Evolutionary conservation across 805 yeast species (phyloP), one percentile per base, ranked within the genome.

Genomic region (Brettanomyces naardenensis): DNA sequence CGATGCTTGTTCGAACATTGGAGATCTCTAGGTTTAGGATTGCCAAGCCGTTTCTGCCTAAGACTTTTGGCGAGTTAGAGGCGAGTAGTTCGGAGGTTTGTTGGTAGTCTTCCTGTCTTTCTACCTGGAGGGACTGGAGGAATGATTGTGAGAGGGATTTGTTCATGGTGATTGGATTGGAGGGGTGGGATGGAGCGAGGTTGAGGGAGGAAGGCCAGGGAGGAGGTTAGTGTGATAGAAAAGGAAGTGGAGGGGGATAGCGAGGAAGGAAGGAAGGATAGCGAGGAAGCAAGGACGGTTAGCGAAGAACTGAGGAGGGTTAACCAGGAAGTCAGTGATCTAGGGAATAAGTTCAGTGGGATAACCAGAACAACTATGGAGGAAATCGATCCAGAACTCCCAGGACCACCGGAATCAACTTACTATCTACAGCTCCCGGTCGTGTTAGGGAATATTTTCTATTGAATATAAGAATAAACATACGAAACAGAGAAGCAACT

Each of bases 11-110:
- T 39, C 81, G 65, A 2, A 83, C 59, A 39, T 76, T 75, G n/a
- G 69, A 68, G 11, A 81, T 61, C 0, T 62, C 54, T 34, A 90
- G 62, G 55, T 88, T 84, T 34, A 78, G 56, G 4, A 86, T 64
- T 0, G 97, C 97, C 19, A 84, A 62, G 0, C 96, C 97, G 37
- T 73, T 67, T 9, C 65, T 59, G 0, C 81, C 81, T n/a, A 90
- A 65, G 39, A 69, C 68, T 52, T 80, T 80, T 1, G 88, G 76
- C 1, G 90, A 62, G 10, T 72, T 56, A 0, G 71, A 46, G 2
- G 67, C 47, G 14, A 80, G 50, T 4, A 78, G 51, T 9, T 52
- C 49, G 3, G 66, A 50, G 1, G 73, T 69, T 28, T 67, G 67
- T 31, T 69, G 69, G 5, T 68, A 64, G 47, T 79, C 86, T 31